phyloP scores from a whole-genome alignment of 106 monocot species.

The Ottelia alismoides region DNA sequence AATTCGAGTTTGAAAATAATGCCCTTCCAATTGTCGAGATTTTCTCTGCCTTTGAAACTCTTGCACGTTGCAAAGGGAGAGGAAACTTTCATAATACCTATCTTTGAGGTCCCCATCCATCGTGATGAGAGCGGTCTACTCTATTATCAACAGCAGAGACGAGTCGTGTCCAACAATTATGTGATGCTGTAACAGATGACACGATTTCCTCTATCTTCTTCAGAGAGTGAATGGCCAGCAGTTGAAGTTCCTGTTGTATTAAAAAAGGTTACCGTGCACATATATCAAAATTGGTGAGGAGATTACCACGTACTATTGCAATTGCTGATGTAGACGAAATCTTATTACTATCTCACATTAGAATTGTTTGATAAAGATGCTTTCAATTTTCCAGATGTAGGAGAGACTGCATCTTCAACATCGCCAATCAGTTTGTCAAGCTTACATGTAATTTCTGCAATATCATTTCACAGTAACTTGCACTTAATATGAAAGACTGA shows the following conservation, averaged over 20 bases:
- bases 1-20: slow-evolving; percentile 33
- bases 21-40: slow-evolving; percentile 53
- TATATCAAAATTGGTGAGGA: not conserved
- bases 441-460: slow-evolving; percentile 68
- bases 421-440: slow-evolving; percentile 87
- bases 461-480: no score
- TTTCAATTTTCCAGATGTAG: slow-evolving; percentile 51
- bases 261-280: not conserved
- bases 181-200: slow-evolving; percentile 32
- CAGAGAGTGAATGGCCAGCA: slow-evolving; percentile 36
- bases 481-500: no score
- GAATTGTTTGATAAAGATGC: slow-evolving; percentile 28
- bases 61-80: slow-evolving; percentile 77
- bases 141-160: slow-evolving; percentile 78
- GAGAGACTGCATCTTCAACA: slow-evolving; percentile 92
- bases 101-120: slow-evolving; percentile 57
- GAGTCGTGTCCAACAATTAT: slow-evolving; percentile 62
- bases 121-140: slow-evolving; percentile 64
- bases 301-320: not conserved
- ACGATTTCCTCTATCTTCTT: slow-evolving; percentile 75
- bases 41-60: slow-evolving; percentile 79
- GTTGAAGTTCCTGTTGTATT: slow-evolving; percentile 34
- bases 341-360: slow-evolving; percentile 27
- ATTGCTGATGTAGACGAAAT: not conserved
- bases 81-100: slow-evolving; percentile 66